A percentile compares a stretch with the other conserved stretches of the same genome.
phyloP scores from a whole-genome alignment of 768 basidiomycete genomes.

The Phaeotremella fagi region DNA sequence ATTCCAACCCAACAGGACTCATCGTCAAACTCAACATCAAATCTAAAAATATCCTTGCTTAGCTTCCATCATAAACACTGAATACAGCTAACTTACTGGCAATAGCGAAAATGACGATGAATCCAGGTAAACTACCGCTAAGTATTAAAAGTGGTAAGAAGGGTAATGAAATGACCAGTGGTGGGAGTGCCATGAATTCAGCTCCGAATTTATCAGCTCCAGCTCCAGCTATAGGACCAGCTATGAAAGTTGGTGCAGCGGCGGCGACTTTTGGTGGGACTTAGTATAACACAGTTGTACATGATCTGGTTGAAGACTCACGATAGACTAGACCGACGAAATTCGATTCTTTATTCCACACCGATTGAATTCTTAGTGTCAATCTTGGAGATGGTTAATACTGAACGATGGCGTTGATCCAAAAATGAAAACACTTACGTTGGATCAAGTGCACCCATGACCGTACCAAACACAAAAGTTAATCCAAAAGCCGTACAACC shows the following conservation, averaged over 20 bases:
- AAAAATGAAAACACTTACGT: constrained; percentile 18
- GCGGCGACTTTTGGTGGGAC: constrained; percentile 7
- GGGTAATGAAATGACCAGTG: constrained; percentile 9
- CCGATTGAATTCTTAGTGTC: constrained; percentile 7
- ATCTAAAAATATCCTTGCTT: background rate
- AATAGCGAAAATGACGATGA: constrained; percentile 14
- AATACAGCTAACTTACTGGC: constrained; percentile 6
- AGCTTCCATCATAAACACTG: background rate
- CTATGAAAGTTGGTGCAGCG: constrained; percentile 13
- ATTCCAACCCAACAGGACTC: constrained; percentile 10
- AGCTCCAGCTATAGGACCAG: constrained; percentile 13
- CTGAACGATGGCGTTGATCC: background rate
- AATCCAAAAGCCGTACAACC: constrained; percentile 24
- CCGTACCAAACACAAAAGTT: constrained; percentile 22
- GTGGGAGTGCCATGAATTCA: constrained; percentile 9
- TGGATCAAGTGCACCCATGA: constrained; percentile 28
- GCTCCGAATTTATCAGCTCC: constrained; percentile 20
- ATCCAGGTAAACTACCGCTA: constrained; percentile 10
- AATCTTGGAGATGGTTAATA: constrained; percentile 1
- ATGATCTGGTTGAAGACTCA: background rate
- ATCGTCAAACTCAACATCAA: constrained; percentile 1
- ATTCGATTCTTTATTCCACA: constrained; percentile 17
- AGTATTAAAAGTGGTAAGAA: constrained; percentile 14
- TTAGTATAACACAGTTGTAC: background rate
- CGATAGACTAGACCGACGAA: constrained; percentile 21